These are phyloP conservation scores for Tricholoma flavovirens DNA, from an alignment of 768 basidiomycete species.

Conservation along the genomic window DNA sequence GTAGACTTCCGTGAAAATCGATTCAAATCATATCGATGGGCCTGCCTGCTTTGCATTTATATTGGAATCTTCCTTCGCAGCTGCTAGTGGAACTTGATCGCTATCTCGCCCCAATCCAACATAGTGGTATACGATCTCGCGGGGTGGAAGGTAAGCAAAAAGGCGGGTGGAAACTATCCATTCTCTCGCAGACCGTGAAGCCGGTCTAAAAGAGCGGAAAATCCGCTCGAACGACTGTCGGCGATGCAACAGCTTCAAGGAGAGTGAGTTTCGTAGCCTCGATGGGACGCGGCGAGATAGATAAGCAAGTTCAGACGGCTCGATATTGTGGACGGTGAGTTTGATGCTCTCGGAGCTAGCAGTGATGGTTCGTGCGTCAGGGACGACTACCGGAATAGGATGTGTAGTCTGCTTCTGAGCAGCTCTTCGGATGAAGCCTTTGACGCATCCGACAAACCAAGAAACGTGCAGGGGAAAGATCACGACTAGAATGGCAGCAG, in stretches of 20 bases:
- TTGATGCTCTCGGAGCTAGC: neutral
- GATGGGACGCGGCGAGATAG: neutral
- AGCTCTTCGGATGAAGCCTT: conserved; percentile 35
- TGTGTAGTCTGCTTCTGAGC: conserved; percentile 1
- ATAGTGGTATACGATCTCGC: conserved; percentile 14
- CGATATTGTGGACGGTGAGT: neutral
- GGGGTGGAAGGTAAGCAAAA: conserved; percentile 7
- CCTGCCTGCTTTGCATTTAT: neutral
- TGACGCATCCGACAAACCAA: conserved; percentile 50
- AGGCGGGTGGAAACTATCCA: neutral
- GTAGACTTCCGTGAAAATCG: neutral
- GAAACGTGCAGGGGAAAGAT: conserved; percentile 45
- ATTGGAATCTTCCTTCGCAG: neutral
- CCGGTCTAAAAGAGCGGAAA: conserved; percentile 7
- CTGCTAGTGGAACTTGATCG: neutral
- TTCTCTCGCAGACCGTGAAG: conserved; percentile 2
- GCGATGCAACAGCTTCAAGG: conserved; percentile 1
- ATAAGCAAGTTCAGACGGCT: neutral
- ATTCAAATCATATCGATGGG: neutral
- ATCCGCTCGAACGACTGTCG: conserved; percentile 6
- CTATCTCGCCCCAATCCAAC: conserved; percentile 14
- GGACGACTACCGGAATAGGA: neutral
- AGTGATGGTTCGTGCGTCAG: neutral
- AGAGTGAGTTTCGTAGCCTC: neutral
- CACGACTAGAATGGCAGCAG: conserved; percentile 30